Evolutionary conservation across 208 protist species (phyloP).

Genomic region (Acanthamoeba rhysodes): DNA sequence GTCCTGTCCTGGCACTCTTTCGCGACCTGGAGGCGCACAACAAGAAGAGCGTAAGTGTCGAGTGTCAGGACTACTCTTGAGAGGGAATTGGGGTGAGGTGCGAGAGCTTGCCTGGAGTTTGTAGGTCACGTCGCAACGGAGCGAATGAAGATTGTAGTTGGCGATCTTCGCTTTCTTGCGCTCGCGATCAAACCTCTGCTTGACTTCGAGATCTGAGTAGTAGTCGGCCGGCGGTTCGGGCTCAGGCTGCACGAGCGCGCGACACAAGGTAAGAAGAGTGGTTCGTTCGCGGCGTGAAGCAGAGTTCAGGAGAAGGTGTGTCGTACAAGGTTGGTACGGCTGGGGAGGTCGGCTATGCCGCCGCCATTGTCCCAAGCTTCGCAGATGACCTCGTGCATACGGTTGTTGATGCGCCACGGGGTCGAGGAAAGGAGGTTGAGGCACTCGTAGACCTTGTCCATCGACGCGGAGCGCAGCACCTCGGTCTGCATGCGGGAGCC

Average conservation of each 20-base stretch:
- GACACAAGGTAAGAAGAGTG: background rate
- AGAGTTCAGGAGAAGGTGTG: background rate
- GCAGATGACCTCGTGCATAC: slow-evolving; percentile 78
- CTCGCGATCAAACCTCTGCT: background rate
- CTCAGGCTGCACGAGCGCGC: background rate
- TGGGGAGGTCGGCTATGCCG: slow-evolving; percentile 80
- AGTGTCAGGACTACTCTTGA: background rate
- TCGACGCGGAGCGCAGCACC: background rate
- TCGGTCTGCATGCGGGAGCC: slow-evolving; percentile 35
- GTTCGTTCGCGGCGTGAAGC: background rate
- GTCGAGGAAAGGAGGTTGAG: slow-evolving; percentile 85
- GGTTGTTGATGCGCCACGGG: slow-evolving; percentile 87
- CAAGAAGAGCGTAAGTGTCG: background rate
- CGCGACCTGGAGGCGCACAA: slow-evolving; percentile 63
- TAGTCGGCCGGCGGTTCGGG: background rate
- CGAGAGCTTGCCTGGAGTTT: slow-evolving; percentile 78
- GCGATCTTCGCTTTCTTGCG: slow-evolving; percentile 44
- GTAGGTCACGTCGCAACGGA: slow-evolving; percentile 79
- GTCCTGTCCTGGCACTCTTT: slow-evolving; percentile 76
- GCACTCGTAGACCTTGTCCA: slow-evolving; percentile 63
- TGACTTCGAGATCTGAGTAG: background rate
- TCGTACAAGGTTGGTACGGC: slow-evolving; percentile 54
- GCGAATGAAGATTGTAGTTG: slow-evolving; percentile 85
- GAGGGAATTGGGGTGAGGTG: background rate
- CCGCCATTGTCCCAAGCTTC: slow-evolving; percentile 79